A percentile compares a stretch with the other conserved stretches of the same genome.
Conservation (phyloP, 768 basidiomycete species). For the Hortiboletus flavorubellus region DNA sequence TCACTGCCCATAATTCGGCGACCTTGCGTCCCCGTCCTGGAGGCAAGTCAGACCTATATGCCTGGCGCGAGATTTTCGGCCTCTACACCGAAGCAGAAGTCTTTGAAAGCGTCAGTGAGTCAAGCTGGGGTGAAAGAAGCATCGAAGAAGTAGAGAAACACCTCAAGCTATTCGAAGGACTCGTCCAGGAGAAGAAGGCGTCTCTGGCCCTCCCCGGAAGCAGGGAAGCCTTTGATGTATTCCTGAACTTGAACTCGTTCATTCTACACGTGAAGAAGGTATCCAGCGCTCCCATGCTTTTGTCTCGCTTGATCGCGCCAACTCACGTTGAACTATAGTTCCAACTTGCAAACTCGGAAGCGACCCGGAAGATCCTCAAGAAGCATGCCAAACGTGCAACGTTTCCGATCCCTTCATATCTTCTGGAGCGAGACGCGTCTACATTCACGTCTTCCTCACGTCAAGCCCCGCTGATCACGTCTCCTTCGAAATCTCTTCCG, state of each 20-base stretch:
- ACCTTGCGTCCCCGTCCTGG: conserved; percentile 40
- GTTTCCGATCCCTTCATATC: conserved; percentile 53
- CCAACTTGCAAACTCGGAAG: conserved; percentile 81
- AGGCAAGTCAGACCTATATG: conserved; percentile 61
- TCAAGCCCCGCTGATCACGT: conserved; percentile 28
- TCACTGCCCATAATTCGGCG: conserved; percentile 10
- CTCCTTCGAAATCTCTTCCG: conserved; percentile 43
- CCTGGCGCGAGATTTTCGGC: conserved; percentile 88
- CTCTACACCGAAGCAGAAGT: conserved; percentile 83
- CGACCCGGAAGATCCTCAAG: conserved; percentile 89
- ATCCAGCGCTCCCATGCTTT: not conserved
- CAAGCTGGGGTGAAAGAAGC: conserved; percentile 61
- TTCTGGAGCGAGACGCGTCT: conserved; percentile 19
- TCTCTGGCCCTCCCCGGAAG: conserved; percentile 59
- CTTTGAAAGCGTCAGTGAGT: conserved; percentile 71
- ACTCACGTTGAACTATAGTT: conserved; percentile 43
- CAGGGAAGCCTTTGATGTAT: conserved; percentile 58
- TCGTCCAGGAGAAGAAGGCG: conserved; percentile 47
- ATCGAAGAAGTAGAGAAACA: conserved; percentile 68
- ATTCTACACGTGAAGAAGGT: conserved; percentile 83
- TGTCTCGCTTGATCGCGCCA: not conserved
- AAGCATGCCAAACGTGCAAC: conserved; percentile 91
- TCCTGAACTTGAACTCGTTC: conserved; percentile 72
- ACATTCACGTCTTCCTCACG: conserved; percentile 18
- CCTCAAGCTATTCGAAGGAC: conserved; percentile 58